Evolutionary conservation across 495 filamentous ascomycete genomes (phyloP).

Genomic region (Lasiosphaeris hirsuta): DNA sequence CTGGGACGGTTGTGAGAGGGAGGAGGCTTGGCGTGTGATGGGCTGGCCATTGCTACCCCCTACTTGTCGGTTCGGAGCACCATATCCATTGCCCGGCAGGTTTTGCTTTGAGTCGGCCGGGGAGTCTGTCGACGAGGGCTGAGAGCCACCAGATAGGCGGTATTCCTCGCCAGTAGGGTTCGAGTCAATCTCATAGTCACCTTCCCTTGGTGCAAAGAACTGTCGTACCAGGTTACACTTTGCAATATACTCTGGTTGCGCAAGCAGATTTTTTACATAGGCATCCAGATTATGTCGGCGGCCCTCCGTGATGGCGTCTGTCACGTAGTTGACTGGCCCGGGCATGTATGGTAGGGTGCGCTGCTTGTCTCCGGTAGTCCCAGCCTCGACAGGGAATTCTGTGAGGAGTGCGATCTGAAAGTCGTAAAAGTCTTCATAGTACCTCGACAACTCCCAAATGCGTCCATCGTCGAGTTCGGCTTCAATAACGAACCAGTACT

Average conservation of each 20-base stretch:
- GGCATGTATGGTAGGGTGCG: constrained; percentile 97
- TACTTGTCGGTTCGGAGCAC: constrained; percentile 54
- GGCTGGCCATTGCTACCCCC: constrained; percentile 54
- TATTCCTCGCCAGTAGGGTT: constrained; percentile 63
- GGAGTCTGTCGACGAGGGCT: constrained; percentile 62
- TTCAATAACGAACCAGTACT: constrained; percentile 98
- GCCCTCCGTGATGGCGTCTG: constrained; percentile 92
- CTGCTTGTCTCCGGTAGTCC: constrained; percentile 69
- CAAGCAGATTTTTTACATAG: constrained; percentile 87
- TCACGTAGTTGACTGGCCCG: constrained; percentile 95
- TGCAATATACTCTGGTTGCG: constrained; percentile 79
- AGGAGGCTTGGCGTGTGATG: constrained; percentile 70
- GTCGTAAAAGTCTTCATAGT: constrained; percentile 98
- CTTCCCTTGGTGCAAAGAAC: constrained; percentile 84
- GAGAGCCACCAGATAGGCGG: constrained; percentile 66
- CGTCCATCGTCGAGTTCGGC: constrained; percentile 85
- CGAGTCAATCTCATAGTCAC: constrained; percentile 88
- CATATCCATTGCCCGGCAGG: constrained; percentile 57
- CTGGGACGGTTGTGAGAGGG: constrained; percentile 67
- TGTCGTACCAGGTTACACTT: constrained; percentile 77
- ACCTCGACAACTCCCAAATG: constrained; percentile 87
- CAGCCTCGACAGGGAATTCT: constrained; percentile 90
- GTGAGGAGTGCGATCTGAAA: constrained; percentile 94
- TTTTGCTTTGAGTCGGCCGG: constrained; percentile 60
- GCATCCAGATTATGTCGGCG: constrained; percentile 87